A percentile compares a stretch with the other conserved stretches of the same genome.
Conservation (phyloP, 306 rosid species). For the Vigna radiata region DNA sequence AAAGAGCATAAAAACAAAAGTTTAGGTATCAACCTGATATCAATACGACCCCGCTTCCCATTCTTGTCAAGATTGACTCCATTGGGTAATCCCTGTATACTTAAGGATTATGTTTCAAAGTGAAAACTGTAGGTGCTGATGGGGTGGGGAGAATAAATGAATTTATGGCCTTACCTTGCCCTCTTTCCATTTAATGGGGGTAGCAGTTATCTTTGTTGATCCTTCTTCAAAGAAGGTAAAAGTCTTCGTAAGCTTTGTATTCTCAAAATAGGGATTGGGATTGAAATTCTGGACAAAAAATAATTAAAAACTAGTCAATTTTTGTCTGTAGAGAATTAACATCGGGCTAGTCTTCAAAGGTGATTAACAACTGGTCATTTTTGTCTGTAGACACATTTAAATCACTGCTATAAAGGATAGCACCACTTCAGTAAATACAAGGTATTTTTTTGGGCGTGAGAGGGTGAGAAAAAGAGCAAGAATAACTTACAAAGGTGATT, state of each 20-base stretch:
- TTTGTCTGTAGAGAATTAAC: slow-evolving; percentile 3
- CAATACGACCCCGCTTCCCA: slow-evolving; percentile 70
- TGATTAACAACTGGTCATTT: slow-evolving; percentile 10
- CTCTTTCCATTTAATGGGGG: slow-evolving; percentile 95
- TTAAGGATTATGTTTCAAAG: not conserved
- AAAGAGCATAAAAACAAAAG: not conserved
- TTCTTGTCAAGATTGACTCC: slow-evolving; percentile 71
- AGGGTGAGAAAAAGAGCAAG: not conserved
- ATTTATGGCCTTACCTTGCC: slow-evolving; percentile 69
- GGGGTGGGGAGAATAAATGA: not conserved
- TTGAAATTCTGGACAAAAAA: slow-evolving; percentile 73
- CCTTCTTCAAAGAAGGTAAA: slow-evolving; percentile 90
- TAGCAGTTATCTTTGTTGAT: slow-evolving; percentile 76
- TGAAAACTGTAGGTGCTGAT: not conserved
- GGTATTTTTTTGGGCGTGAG: not conserved
- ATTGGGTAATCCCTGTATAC: slow-evolving; percentile 64
- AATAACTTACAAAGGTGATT: slow-evolving; percentile 77
- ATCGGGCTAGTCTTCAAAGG: slow-evolving; percentile 2
- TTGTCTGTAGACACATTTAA: not conserved
- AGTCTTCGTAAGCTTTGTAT: slow-evolving; percentile 76
- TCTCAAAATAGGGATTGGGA: slow-evolving; percentile 88
- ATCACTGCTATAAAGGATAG: slow-evolving; percentile 6
- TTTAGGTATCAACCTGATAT: slow-evolving; percentile 61
- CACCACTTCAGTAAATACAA: not conserved
- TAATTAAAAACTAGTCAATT: slow-evolving; percentile 11